Evolutionary conservation across 1,284 basidiomycete species (phyloP).

Genomic region (Malassezia sp.): DNA sequence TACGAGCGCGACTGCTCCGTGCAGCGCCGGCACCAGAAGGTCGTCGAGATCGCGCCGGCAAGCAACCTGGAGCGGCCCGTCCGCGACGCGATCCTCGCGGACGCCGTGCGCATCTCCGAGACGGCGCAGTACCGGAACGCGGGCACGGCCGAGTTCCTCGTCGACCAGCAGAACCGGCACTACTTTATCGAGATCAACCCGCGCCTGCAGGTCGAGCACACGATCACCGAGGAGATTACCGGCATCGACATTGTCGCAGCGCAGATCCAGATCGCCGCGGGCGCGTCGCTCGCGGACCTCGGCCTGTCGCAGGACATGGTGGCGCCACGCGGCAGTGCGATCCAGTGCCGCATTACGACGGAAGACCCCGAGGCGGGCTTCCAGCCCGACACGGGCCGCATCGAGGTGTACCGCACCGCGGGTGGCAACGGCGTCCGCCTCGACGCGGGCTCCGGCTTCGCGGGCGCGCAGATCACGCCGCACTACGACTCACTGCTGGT

Average conservation of each 20-base stretch:
- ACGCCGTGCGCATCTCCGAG: slow-evolving; percentile 88
- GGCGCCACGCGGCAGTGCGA: slow-evolving; percentile 89
- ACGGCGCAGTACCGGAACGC: slow-evolving; percentile 90
- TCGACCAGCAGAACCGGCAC: slow-evolving; percentile 85
- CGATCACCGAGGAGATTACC: slow-evolving; percentile 82
- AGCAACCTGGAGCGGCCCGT: slow-evolving; percentile 83
- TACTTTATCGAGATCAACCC: slow-evolving; percentile 83
- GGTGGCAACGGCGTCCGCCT: slow-evolving; percentile 97
- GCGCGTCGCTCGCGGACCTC: slow-evolving; percentile 85
- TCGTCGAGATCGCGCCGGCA: slow-evolving; percentile 96
- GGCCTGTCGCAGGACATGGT: slow-evolving; percentile 95
- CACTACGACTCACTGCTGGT: slow-evolving; percentile 98
- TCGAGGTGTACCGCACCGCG: slow-evolving; percentile 95
- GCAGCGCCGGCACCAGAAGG: slow-evolving; percentile 93
- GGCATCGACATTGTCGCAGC: slow-evolving; percentile 97
- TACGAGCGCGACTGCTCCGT: slow-evolving; percentile 99
- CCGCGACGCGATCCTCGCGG: slow-evolving; percentile 70
- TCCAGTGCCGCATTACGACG: slow-evolving; percentile 98
- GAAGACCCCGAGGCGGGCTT: slow-evolving; percentile 82
- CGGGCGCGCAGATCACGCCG: slow-evolving; percentile 97
- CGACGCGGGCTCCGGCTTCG: slow-evolving; percentile 93
- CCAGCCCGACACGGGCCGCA: slow-evolving; percentile 98
- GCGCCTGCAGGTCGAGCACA: slow-evolving; percentile 51
- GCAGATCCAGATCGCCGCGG: slow-evolving; percentile 96
- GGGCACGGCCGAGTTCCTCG: slow-evolving; percentile 81